A percentile compares a stretch with the other conserved stretches of the same genome.
Conservation (phyloP, 306 rosid genomes). For the Rosa multiflora region DNA sequence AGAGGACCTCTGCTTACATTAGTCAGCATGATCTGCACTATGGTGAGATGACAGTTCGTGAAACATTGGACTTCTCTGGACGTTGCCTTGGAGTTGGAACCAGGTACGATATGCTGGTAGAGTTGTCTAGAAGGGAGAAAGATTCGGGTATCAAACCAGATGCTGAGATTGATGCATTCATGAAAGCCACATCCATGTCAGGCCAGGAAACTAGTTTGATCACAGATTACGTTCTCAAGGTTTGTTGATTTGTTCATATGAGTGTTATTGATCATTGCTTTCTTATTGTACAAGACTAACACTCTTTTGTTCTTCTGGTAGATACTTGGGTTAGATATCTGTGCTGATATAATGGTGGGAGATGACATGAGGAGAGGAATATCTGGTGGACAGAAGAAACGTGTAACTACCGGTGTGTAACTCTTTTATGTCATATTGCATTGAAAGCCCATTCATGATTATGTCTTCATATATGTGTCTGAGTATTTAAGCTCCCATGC, state of each 20-base stretch:
- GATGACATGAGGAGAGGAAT: slow-evolving; percentile 91
- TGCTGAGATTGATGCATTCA: slow-evolving; percentile 63
- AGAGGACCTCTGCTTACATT: slow-evolving; percentile 85
- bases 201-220: slow-evolving; percentile 62
- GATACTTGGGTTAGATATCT: slow-evolving; percentile 84
- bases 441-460: background rate
- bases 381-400: slow-evolving; percentile 89
- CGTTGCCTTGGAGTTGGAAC: slow-evolving; percentile 72
- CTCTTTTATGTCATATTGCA: background rate
- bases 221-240: slow-evolving; percentile 76
- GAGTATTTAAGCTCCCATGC: background rate
- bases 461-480: background rate
- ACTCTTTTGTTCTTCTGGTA: slow-evolving; percentile 32
- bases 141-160: slow-evolving; percentile 65
- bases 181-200: slow-evolving; percentile 61
- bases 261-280: background rate
- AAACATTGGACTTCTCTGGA: slow-evolving; percentile 65
- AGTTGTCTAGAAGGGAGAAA: slow-evolving; percentile 57
- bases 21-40: slow-evolving; percentile 84
- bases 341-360: slow-evolving; percentile 79
- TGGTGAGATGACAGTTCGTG: slow-evolving; percentile 79
- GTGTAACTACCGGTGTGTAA: slow-evolving; percentile 76
- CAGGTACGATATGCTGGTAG: slow-evolving; percentile 56
- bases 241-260: slow-evolving; percentile 25
- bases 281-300: slow-evolving; percentile 19